phyloP scores from a whole-genome alignment of 1,139 yeast genomes.

The Pneumocystis wakefieldiae region DNA sequence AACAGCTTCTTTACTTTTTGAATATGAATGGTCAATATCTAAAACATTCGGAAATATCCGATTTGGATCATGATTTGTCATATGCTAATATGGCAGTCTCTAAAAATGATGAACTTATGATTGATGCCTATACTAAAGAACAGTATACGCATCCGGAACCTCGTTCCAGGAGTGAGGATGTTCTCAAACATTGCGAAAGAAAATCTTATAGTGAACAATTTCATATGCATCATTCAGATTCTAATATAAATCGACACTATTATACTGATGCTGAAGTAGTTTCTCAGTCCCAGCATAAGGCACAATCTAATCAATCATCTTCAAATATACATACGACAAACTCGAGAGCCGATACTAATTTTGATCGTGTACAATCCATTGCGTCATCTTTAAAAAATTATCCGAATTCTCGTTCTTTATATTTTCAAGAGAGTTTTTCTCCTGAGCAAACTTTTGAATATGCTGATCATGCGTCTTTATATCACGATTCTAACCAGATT shows the following conservation, averaged over 20 bases:
- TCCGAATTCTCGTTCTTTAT: neutral
- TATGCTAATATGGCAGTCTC: neutral
- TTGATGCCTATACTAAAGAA: neutral
- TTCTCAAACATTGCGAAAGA: neutral
- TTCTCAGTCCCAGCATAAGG: neutral
- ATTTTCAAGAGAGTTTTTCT: neutral
- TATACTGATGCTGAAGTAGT: neutral
- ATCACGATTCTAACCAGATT: neutral
- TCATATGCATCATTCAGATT: neutral
- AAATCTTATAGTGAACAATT: neutral
- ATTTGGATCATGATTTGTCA: neutral
- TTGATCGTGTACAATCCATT: neutral
- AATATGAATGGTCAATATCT: neutral
- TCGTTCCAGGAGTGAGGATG: neutral
- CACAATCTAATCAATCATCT: neutral
- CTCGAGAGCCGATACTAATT: neutral
- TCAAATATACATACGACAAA: neutral
- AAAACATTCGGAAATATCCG: neutral
- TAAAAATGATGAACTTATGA: neutral
- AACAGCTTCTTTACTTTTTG: neutral
- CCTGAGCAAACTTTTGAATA: neutral
- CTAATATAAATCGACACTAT: neutral
- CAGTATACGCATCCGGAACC: neutral
- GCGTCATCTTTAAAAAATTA: neutral
- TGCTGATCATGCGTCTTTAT: neutral